Base-by-base conservation (phyloP, 1,284 basidiomycete genomes). In the Xerocomus nothofagi region DNA sequence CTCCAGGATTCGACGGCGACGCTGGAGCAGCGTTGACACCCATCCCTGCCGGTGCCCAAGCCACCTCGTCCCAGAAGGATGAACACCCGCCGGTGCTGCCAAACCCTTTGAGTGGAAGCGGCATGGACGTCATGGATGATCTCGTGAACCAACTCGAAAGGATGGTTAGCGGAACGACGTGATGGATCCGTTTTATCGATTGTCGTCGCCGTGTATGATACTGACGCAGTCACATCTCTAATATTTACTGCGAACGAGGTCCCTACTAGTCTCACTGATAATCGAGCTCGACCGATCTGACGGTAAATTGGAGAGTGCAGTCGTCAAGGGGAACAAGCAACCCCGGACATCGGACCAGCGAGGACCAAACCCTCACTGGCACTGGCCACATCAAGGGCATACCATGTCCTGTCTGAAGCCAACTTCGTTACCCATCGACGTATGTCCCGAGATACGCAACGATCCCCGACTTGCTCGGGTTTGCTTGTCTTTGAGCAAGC, bases 111-210 rank as follows among this genome's bases (percentile, higher is more conserved):
- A n/a, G n/a, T 7, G 37, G 27, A 20, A 47, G 43, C 42, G 41
- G 57, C 54, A 71, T 68, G 56, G 83, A 86, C 32, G 84, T 87
- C 8, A 91, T 93, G 89, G 87, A 89, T 49, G 84, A 88, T 59
- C 68, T 93, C 24, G 88, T 92, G 21, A 81, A 89, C 56, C 82
- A 86, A 56, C 72, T 93, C 39, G 91, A 86, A 29, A 63, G 24
- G 39, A 69, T 65, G 60, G 49, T 12, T 6, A 29, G 17, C n/a
- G 23, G 30, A 39, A 36, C 30, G 41, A 44, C 36, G 24, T 42
- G 30, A 33, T 31, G 26, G 8, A 3, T 20, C 27, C 23, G 21
- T 17, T 21, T 4, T 33, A 10, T 33, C 21, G 24, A 14, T 30
- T 15, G 39, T 39, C 7, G 8, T 34, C 14, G 15, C 17, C 27